Conservation (phyloP, 179 eudicot genomes). For the Drosera spatulata region DNA sequence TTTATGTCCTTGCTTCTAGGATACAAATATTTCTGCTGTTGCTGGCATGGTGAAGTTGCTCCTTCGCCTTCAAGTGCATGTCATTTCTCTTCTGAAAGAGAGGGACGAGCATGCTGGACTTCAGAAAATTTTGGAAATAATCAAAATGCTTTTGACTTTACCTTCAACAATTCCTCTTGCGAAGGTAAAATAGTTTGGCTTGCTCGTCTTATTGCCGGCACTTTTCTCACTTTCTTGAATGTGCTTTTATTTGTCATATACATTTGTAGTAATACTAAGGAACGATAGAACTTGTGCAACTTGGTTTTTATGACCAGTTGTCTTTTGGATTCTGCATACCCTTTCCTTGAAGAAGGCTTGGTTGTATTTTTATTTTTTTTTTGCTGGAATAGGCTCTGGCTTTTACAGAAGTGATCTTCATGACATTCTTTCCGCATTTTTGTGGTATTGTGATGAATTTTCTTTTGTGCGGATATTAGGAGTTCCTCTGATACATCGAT, state of each 20-base stretch:
- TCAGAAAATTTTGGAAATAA: constrained; percentile 62
- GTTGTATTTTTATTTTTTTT: no score
- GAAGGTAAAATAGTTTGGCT: constrained; percentile 38
- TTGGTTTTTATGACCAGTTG: no score
- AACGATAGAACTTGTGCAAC: no score
- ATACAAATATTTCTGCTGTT: constrained; percentile 65
- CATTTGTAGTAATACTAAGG: neutral
- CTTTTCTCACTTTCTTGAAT: neutral
- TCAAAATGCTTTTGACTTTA: constrained; percentile 68
- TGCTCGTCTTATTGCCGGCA: neutral
- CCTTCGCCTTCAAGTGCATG: constrained; percentile 34
- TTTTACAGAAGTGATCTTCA: no score
- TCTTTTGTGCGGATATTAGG: no score
- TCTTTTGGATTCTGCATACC: no score
- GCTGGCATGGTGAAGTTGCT: constrained; percentile 68
- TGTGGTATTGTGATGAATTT: no score
- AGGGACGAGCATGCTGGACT: constrained; percentile 74
- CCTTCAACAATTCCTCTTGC: constrained; percentile 76
- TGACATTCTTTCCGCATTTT: no score
- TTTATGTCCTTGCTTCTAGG: constrained; percentile 27
- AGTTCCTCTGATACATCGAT: no score
- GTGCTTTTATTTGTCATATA: neutral
- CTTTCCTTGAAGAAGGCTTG: no score
- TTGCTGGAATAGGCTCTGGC: no score
- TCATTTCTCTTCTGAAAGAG: constrained; percentile 39